Evolutionary conservation across 768 basidiomycete species (phyloP).

Genomic region (Lentinula raphanica): DNA sequence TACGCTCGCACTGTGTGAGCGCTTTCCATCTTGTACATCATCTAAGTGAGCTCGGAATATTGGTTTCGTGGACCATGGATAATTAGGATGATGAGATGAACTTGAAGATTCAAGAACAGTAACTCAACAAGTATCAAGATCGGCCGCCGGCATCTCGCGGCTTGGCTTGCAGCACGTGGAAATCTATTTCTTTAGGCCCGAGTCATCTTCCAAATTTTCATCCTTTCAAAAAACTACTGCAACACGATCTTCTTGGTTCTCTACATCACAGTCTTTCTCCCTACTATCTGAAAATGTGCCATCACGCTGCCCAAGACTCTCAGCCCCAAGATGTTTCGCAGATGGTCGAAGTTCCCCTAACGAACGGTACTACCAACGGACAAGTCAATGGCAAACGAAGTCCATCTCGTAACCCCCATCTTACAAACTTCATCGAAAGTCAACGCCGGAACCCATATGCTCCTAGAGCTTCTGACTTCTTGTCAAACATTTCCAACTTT

Average conservation of each 20-base stretch:
- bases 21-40: too few species aligned
- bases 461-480: conserved; percentile 85
- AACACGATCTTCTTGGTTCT: too few species aligned
- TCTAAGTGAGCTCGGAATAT: too few species aligned
- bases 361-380: conserved; percentile 32
- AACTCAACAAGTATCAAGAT: too few species aligned
- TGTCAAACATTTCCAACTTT: conserved; percentile 90
- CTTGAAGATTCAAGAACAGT: too few species aligned
- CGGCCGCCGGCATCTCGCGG: too few species aligned
- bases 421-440: conserved; percentile 26
- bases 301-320: conserved; percentile 49
- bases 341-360: conserved; percentile 68
- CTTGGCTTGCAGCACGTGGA: too few species aligned
- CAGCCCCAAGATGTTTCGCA: conserved; percentile 41
- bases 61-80: too few species aligned
- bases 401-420: conserved; percentile 27
- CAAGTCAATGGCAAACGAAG: conserved; percentile 37
- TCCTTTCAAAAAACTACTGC: background rate
- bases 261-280: background rate
- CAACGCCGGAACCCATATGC: conserved; percentile 75
- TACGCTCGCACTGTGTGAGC: too few species aligned
- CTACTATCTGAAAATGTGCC: conserved; percentile 48
- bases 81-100: too few species aligned
- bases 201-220: conserved; percentile 1
- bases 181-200: too few species aligned